A percentile compares a stretch with the other conserved stretches of the same genome.
Evolutionary conservation across 202 grass and related monocot genomes (phyloP).

Genomic region (Carex sylvatica): DNA sequence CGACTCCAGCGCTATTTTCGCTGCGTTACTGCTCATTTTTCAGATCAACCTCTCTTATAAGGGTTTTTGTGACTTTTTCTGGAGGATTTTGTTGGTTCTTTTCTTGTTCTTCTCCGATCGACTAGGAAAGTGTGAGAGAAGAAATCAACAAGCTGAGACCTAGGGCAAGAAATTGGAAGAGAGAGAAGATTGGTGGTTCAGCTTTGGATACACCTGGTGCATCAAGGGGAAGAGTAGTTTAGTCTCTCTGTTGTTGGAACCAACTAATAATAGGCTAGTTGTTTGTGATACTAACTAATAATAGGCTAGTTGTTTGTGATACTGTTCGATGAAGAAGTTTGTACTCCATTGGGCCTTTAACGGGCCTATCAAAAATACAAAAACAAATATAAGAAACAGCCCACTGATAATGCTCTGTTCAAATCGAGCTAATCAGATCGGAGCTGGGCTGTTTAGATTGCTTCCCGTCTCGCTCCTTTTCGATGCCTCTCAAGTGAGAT

Average conservation of each 20-base stretch:
- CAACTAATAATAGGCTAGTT: background rate
- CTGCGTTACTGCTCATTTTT: conserved; percentile 62
- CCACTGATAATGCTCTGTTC: background rate
- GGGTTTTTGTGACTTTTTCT: background rate
- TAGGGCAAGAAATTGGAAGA: conserved; percentile 16
- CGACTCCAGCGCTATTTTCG: conserved; percentile 40
- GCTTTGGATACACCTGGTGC: conserved; percentile 5
- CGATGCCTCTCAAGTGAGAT: too few relatives aligned
- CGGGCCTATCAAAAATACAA: background rate
- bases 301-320: too few relatives aligned
- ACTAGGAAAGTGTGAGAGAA: conserved; percentile 12
- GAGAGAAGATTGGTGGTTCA: background rate
- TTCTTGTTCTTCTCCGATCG: conserved; percentile 7
- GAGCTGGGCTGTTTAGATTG: too few relatives aligned
- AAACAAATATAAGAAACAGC: background rate
- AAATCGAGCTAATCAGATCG: too few relatives aligned
- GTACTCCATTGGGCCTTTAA: background rate
- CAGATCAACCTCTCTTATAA: background rate
- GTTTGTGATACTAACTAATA: too few relatives aligned
- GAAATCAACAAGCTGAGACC: background rate
- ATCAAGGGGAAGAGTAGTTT: background rate
- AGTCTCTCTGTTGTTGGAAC: background rate
- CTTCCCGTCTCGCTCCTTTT: too few relatives aligned
- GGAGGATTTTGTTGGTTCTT: background rate
- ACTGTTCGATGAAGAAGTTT: background rate